Percentiles rank a stretch among this genome's conserved stretches.
Evolutionary conservation across 2,329 filamentous ascomycete species (phyloP).

Genomic region (Alternaria dauci): DNA sequence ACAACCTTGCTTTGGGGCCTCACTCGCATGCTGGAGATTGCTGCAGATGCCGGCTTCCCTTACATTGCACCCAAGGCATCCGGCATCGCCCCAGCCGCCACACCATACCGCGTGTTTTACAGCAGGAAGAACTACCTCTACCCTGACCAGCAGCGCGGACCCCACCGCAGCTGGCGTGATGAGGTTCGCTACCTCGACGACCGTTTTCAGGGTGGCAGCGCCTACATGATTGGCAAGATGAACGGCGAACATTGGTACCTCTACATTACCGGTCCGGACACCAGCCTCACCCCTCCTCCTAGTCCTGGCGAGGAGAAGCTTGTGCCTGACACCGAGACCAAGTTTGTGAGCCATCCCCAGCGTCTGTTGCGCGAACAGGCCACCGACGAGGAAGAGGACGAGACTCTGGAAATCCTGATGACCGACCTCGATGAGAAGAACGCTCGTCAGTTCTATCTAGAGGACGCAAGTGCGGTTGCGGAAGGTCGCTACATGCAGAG

Average conservation of each 20-base stretch:
- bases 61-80: slow-evolving; percentile 73
- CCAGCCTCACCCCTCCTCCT: slow-evolving; percentile 79
- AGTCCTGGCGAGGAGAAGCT: slow-evolving; percentile 66
- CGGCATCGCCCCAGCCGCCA: slow-evolving; percentile 78
- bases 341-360: slow-evolving; percentile 66
- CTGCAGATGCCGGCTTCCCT: slow-evolving; percentile 89
- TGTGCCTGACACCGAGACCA: slow-evolving; percentile 65
- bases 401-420: slow-evolving; percentile 77
- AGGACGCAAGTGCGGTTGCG: slow-evolving; percentile 88
- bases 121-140: slow-evolving; percentile 99
- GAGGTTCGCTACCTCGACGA: slow-evolving; percentile 93
- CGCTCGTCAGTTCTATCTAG: slow-evolving; percentile 74
- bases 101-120: slow-evolving; percentile 96
- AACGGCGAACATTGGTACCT: slow-evolving; percentile 99
- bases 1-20: slow-evolving; percentile 91
- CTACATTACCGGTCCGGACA: slow-evolving; percentile 90
- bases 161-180: slow-evolving; percentile 96
- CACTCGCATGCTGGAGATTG: slow-evolving; percentile 90
- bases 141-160: slow-evolving; percentile 90
- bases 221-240: slow-evolving; percentile 99
- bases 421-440: slow-evolving; percentile 72
- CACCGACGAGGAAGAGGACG: slow-evolving; percentile 68
- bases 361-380: slow-evolving; percentile 57
- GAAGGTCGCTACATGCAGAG: slow-evolving; percentile 77
- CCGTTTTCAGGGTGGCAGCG: slow-evolving; percentile 90